Evolutionary conservation across 768 basidiomycete species (phyloP).

Genomic region (Lentinus brumalis): DNA sequence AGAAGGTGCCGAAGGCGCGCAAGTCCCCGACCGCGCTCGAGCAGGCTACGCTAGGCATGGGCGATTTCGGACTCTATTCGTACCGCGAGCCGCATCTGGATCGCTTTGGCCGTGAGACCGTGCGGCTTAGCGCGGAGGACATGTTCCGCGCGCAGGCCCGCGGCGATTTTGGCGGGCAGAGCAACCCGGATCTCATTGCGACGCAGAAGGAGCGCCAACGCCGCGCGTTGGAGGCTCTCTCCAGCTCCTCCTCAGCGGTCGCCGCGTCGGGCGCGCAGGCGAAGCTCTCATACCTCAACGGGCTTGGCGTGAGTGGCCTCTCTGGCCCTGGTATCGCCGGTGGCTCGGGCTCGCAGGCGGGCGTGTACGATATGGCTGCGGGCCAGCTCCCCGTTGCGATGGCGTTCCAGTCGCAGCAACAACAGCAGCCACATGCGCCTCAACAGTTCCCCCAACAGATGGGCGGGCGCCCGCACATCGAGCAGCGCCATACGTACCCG

Average conservation of each 20-base stretch:
- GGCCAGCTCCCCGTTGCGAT: neutral
- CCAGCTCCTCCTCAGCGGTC: conserved; percentile 10
- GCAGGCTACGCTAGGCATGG: neutral
- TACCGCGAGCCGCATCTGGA: conserved; percentile 32
- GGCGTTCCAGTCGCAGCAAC: neutral
- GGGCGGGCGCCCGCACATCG: conserved; percentile 18
- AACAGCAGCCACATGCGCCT: conserved; percentile 4
- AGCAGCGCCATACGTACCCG: conserved; percentile 27
- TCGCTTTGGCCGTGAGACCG: conserved; percentile 34
- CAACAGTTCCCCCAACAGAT: conserved; percentile 7
- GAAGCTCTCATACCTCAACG: neutral
- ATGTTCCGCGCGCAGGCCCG: conserved; percentile 66
- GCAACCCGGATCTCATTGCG: conserved; percentile 31
- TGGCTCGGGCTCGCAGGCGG: no score
- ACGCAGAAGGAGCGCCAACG: conserved; percentile 35
- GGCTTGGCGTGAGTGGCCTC: neutral
- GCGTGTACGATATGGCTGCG: no score
- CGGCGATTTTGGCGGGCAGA: conserved; percentile 46
- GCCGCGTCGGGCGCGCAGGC: conserved; percentile 3
- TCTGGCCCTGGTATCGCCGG: no score
- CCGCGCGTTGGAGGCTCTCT: conserved; percentile 27
- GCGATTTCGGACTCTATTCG: no score
- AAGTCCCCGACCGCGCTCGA: conserved; percentile 24
- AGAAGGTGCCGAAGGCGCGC: conserved; percentile 58
- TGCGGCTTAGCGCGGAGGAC: conserved; percentile 56